Evolutionary conservation across 2,329 filamentous ascomycete genomes (phyloP).

Genomic region (Talaromyces sp.): DNA sequence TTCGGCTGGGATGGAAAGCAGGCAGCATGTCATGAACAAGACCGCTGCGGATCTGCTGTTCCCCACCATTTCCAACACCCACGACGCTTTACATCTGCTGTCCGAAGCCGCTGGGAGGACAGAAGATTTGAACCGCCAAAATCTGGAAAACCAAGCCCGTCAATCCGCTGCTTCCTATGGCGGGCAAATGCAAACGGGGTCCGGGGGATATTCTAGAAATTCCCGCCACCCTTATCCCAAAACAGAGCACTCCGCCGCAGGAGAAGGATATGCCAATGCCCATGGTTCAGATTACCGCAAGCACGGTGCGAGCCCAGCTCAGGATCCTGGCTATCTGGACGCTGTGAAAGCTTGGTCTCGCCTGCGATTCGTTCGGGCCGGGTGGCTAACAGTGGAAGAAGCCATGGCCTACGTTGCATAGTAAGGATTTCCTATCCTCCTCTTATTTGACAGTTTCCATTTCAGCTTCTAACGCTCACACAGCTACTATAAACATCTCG

Average conservation of each 20-base stretch:
- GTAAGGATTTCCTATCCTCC: constrained; percentile 43
- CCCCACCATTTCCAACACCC: constrained; percentile 76
- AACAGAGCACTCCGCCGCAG: constrained; percentile 36
- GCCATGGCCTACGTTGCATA: constrained; percentile 93
- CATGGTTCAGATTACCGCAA: constrained; percentile 23
- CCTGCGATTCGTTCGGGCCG: constrained; percentile 90
- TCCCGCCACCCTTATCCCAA: constrained; percentile 29
- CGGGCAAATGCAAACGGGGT: constrained; percentile 30
- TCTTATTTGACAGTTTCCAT: constrained; percentile 8
- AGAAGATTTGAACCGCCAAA: constrained; percentile 45
- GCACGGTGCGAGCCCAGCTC: constrained; percentile 22
- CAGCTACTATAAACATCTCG: constrained; percentile 85
- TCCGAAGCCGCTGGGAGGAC: constrained; percentile 69
- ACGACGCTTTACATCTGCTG: constrained; percentile 85
- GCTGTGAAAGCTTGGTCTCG: constrained; percentile 84
- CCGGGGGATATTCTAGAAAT: constrained; percentile 27
- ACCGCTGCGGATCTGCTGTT: constrained; percentile 56
- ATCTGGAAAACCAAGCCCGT: constrained; percentile 41
- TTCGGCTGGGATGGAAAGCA: constrained; percentile 16
- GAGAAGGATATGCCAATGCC: constrained; percentile 41
- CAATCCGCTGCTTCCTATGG: constrained; percentile 36
- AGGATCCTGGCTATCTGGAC: constrained; percentile 45
- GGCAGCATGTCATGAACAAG: constrained; percentile 55
- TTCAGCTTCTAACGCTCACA: constrained; percentile 11
- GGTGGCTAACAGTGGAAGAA: constrained; percentile 92